Conservation (phyloP, 1,284 basidiomycete species). For the Pholiota adiposa region DNA sequence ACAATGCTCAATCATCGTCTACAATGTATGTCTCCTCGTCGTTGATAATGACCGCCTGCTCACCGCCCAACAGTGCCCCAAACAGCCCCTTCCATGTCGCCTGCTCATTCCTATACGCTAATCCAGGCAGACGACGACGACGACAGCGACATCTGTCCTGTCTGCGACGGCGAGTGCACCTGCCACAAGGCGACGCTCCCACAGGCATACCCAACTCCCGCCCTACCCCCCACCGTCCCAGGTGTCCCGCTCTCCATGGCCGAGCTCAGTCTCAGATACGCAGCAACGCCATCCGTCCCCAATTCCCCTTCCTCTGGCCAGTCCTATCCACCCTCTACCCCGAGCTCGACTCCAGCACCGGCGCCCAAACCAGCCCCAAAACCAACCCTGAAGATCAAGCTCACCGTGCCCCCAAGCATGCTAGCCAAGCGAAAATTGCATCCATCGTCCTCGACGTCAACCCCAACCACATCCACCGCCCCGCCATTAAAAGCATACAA, state of each 20-base stretch:
- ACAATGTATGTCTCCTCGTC: conserved; percentile 40
- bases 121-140: conserved; percentile 59
- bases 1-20: conserved; percentile 53
- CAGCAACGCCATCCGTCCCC: conserved; percentile 19
- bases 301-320: conserved; percentile 24
- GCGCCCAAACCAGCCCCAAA: conserved; percentile 20
- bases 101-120: conserved; percentile 70
- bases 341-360: conserved; percentile 15
- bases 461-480: conserved; percentile 24
- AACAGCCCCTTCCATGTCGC: conserved; percentile 64
- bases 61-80: conserved; percentile 49
- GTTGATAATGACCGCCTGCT: conserved; percentile 3
- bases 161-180: conserved; percentile 85
- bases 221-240: conserved; percentile 22
- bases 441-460: conserved; percentile 24
- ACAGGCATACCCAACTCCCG: conserved; percentile 28
- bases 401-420: conserved; percentile 63
- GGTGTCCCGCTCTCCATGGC: conserved; percentile 33
- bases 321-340: conserved; percentile 23
- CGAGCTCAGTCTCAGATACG: conserved; percentile 33
- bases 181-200: too few species aligned
- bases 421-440: conserved; percentile 39
- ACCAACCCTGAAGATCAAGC: conserved; percentile 73
- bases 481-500: conserved; percentile 29
- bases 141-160: conserved; percentile 82